phyloP scores from a whole-genome alignment of 306 rosid genomes.

The Urtica urens region DNA sequence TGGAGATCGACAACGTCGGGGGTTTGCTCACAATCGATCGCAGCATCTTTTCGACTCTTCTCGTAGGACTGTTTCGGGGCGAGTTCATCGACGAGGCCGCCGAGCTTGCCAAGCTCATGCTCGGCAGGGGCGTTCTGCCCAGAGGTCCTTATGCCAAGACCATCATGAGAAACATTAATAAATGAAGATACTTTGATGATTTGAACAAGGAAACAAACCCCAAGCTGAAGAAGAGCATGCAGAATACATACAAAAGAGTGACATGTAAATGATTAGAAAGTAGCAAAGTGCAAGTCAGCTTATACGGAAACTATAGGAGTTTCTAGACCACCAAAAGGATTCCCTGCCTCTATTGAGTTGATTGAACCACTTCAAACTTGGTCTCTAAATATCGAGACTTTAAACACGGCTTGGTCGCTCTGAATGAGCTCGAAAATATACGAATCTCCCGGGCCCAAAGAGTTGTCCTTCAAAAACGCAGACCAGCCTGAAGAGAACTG shows the following conservation, averaged over 20 bases:
- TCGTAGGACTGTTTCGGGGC: conserved; percentile 50
- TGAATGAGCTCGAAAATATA: neutral
- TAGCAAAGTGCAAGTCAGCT: no score
- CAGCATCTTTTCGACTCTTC: conserved; percentile 45
- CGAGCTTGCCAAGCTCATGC: conserved; percentile 48
- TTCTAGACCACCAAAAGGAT: no score
- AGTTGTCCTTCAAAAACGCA: neutral
- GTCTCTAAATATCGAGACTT: neutral
- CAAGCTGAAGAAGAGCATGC: no score
- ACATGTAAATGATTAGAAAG: no score
- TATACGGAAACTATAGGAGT: no score
- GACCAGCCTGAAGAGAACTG: conserved; percentile 4
- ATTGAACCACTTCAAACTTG: no score
- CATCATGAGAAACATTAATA: conserved; percentile 27
- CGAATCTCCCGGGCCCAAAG: neutral
- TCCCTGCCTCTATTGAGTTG: no score
- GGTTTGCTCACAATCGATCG: conserved; percentile 44
- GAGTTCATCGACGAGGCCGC: conserved; percentile 40
- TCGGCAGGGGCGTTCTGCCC: conserved; percentile 42
- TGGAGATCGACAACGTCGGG: conserved; percentile 44
- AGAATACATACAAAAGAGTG: no score
- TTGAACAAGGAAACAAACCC: no score
- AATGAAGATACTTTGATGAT: no score
- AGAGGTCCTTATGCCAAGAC: conserved; percentile 27
- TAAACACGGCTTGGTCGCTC: neutral